These are phyloP conservation scores for Kwoniella sp. DNA, from an alignment of 768 basidiomycete species.

Conservation along the genomic window DNA sequence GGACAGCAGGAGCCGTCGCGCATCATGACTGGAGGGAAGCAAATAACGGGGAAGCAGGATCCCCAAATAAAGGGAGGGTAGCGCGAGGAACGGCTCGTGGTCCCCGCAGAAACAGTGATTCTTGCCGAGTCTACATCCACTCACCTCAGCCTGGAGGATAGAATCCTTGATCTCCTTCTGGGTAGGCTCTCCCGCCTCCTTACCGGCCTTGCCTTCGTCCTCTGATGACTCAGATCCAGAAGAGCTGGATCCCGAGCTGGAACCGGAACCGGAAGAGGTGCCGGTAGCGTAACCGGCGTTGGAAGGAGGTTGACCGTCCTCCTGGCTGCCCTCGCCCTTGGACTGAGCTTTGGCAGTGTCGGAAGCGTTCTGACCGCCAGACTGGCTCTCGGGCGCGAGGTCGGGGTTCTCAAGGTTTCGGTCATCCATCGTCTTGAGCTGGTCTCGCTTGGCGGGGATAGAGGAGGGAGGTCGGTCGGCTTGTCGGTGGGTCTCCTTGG, in stretches of 20 bases:
- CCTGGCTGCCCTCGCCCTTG: not conserved
- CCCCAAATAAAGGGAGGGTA: not conserved
- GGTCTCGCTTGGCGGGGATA: conserved; percentile 18
- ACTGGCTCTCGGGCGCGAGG: conserved; percentile 11
- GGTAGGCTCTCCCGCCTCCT: conserved; percentile 17
- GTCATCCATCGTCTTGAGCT: conserved; percentile 8
- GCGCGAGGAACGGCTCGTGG: not conserved
- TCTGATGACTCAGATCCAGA: not conserved
- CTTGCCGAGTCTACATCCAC: too few relatives aligned
- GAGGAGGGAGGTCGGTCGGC: conserved; percentile 6
- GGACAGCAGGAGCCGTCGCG: too few relatives aligned
- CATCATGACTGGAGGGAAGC: too few relatives aligned
- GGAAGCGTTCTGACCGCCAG: conserved; percentile 17
- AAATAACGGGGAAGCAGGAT: not conserved
- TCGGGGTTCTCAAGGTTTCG: conserved; percentile 4
- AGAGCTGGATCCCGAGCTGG: conserved; percentile 2
- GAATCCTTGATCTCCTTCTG: conserved; percentile 15
- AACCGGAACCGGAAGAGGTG: not conserved
- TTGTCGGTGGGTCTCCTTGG: conserved; percentile 11
- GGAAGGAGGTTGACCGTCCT: not conserved
- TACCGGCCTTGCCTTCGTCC: not conserved
- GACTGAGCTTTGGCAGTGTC: conserved; percentile 13
- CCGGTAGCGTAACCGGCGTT: not conserved
- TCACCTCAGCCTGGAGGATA: conserved; percentile 20
- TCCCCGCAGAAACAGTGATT: too few relatives aligned